Evolutionary conservation across 1,284 basidiomycete species (phyloP), one percentile per base, ranked within the genome.

Genomic region (Ganoderma resinaceum): DNA sequence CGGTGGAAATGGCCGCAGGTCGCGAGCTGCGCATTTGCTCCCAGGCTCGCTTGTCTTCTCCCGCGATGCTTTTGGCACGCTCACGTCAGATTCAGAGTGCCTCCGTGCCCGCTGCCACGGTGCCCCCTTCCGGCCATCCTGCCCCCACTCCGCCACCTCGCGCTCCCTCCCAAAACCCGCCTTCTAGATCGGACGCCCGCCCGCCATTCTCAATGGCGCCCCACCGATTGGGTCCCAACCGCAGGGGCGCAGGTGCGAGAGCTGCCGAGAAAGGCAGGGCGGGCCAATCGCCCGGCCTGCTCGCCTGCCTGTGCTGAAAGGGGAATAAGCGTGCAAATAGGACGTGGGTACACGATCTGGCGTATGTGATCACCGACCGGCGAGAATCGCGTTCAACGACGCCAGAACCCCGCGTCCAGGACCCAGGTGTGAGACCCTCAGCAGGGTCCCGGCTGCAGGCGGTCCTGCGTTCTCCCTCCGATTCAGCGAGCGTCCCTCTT

Each of bases 11-110:
- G 43, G 20, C 46, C 18, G 31, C 31, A 46, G 40, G 33, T 26
- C 43, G 60, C 31, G 52, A 53, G 64, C 55, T 59, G 63, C 43
- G 67, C 31, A 55, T 61, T 64, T 61, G 66, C 65, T 71, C 73
- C 70, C 61, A 66, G 65, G 40, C 65, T 71, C 73, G 71, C 61
- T 66, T 68, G 73, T 68, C 78, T 79, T 79, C 78, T 79, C 78
- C 78, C 78, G 78, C 78, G 78, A 79, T 76, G 75, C 78, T 79
- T 78, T 78, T 71, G 52, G 65, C 67, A 61, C 59, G 58, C 37
- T 62, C 72, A 68, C 69, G 69, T 72, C 74, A 69, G 68, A 72
- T 63, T 43, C 31, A 49, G 67, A 60, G 23, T 55, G 52, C 29
- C 20, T 26, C 46, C 37, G 58, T 60, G 37, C n/a, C 58, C 58